Conservation (phyloP, 2,329 filamentous ascomycete species). For the Penicillium sclerotigenum region DNA sequence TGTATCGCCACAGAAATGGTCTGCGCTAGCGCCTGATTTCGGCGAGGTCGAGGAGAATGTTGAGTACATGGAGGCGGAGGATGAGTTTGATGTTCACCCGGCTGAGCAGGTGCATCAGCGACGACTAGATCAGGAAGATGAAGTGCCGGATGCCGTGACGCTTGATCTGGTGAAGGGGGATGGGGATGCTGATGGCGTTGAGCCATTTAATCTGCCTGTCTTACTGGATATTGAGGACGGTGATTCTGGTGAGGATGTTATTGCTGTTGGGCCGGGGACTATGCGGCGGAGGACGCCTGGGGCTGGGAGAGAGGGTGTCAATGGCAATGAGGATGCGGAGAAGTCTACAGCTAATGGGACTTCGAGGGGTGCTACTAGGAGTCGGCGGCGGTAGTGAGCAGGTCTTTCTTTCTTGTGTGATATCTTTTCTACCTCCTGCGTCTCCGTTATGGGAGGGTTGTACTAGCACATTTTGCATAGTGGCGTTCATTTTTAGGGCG, state of each 20-base stretch:
- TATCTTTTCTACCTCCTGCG: background rate
- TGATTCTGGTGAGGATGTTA: constrained; percentile 87
- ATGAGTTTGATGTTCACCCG: constrained; percentile 97
- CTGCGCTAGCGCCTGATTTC: constrained; percentile 92
- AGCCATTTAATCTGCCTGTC: constrained; percentile 85
- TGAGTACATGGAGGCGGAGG: constrained; percentile 90
- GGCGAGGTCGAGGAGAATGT: constrained; percentile 97
- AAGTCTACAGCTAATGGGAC: constrained; percentile 27
- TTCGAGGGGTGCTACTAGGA: constrained; percentile 23
- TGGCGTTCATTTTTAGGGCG: background rate
- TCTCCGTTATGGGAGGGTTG: background rate
- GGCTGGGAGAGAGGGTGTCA: constrained; percentile 60
- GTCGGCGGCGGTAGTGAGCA: constrained; percentile 30
- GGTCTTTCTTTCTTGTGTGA: background rate
- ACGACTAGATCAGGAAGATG: constrained; percentile 85
- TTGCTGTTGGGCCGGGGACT: constrained; percentile 69
- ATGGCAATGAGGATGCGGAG: constrained; percentile 30
- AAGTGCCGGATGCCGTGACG: constrained; percentile 85
- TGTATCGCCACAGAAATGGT: constrained; percentile 93
- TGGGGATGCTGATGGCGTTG: constrained; percentile 51
- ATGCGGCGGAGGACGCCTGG: constrained; percentile 83
- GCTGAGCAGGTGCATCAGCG: constrained; percentile 92
- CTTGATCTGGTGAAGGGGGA: constrained; percentile 65
- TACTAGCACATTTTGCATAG: background rate
- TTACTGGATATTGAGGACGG: constrained; percentile 89